A percentile compares a stretch with the other conserved stretches of the same genome.
These are phyloP conservation scores for Saraca asoca DNA, from an alignment of 331 rosid genomes.

Conservation along the genomic window DNA sequence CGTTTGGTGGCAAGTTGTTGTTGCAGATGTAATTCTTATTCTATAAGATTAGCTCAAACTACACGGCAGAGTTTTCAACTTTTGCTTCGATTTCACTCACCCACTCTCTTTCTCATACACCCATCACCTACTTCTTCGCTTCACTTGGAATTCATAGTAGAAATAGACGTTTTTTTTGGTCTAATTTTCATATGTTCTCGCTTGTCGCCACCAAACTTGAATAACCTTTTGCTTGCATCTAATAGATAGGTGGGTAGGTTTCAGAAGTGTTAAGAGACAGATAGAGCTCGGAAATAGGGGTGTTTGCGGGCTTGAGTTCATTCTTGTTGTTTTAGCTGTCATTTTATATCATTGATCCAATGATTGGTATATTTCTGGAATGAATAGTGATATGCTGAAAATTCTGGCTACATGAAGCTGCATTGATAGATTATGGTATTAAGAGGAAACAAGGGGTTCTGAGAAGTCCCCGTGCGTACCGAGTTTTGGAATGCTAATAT, in stretches of 20 bases:
- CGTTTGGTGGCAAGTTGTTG: slow-evolving; percentile 54
- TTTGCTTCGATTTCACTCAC: slow-evolving; percentile 49
- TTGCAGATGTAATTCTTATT: slow-evolving; percentile 38
- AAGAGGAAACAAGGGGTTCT: slow-evolving; percentile 43
- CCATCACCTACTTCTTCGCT: slow-evolving; percentile 55
- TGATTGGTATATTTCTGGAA: too few relatives aligned
- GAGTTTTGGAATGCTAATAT: slow-evolving; percentile 20
- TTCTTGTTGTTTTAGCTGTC: too few relatives aligned
- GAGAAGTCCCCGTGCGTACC: slow-evolving; percentile 32
- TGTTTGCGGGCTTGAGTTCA: slow-evolving; percentile 10
- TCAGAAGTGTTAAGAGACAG: slow-evolving; percentile 25
- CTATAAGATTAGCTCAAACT: slow-evolving; percentile 35
- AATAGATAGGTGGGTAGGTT: slow-evolving; percentile 32
- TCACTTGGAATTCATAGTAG: slow-evolving; percentile 47
- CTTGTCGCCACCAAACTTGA: slow-evolving; percentile 29
- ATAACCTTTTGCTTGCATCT: slow-evolving; percentile 1
- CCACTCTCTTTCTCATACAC: slow-evolving; percentile 28
- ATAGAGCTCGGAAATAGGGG: background rate
- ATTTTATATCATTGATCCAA: too few relatives aligned
- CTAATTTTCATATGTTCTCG: background rate
- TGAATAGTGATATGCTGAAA: too few relatives aligned
- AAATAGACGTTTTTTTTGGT: slow-evolving; percentile 3
- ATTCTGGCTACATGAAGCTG: too few relatives aligned
- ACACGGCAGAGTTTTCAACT: slow-evolving; percentile 38
- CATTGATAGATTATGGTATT: too few relatives aligned